These are phyloP conservation scores for Malassezia dermatis DNA, from an alignment of 1,284 basidiomycete species.

Conservation along the genomic window DNA sequence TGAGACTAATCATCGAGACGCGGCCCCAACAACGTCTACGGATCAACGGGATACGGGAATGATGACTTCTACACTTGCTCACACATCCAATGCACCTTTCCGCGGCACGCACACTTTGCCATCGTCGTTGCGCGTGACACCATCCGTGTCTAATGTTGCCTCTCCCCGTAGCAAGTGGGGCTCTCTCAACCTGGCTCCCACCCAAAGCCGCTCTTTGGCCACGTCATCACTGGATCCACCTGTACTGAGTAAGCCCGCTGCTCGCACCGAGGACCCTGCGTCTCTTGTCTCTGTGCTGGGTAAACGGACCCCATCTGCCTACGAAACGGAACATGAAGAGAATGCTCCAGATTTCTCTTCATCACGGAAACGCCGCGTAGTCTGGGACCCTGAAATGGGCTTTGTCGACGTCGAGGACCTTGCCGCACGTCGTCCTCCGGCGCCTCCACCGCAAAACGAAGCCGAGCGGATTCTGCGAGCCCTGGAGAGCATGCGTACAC, in stretches of 20 bases:
- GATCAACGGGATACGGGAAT: not conserved
- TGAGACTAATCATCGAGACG: not conserved
- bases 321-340: not conserved
- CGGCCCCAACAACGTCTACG: not conserved
- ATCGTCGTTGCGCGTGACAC: conserved; percentile 13
- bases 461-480: conserved; percentile 49
- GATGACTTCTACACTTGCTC: too few relatives aligned
- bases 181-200: conserved; percentile 30
- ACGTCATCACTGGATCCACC: not conserved
- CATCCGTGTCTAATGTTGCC: not conserved
- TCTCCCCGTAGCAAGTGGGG: conserved; percentile 27
- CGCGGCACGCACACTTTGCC: not conserved
- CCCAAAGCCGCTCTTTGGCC: conserved; percentile 10
- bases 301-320: conserved; percentile 6
- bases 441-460: conserved; percentile 47
- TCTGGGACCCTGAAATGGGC: conserved; percentile 39
- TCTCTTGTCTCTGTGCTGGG: conserved; percentile 11
- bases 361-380: conserved; percentile 34
- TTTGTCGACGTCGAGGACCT: conserved; percentile 40
- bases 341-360: not conserved
- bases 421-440: conserved; percentile 26
- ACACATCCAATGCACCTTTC: not conserved
- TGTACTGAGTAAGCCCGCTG: not conserved
- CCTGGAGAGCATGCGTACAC: conserved; percentile 46
- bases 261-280: not conserved